phyloP scores from a whole-genome alignment of 768 basidiomycete species.

The Lyophyllum semitale region DNA sequence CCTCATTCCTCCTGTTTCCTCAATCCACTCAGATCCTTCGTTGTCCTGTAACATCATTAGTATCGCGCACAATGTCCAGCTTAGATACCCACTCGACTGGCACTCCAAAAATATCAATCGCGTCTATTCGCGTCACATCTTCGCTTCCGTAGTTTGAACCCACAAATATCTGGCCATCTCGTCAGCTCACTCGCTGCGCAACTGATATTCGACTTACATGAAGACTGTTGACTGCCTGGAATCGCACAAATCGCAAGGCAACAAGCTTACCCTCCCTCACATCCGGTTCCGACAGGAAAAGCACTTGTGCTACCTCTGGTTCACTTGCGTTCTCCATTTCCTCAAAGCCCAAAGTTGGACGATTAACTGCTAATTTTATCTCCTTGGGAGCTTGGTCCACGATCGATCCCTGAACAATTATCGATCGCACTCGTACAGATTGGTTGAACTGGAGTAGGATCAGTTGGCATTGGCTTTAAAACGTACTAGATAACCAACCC shows the following conservation, averaged over 20 bases:
- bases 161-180: slow-evolving; percentile 59
- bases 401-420: slow-evolving; percentile 48
- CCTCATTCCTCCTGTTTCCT: slow-evolving; percentile 27
- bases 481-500: slow-evolving; percentile 23
- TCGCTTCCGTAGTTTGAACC: slow-evolving; percentile 63
- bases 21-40: slow-evolving; percentile 35
- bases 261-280: slow-evolving; percentile 49
- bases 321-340: slow-evolving; percentile 60
- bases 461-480: background rate
- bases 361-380: slow-evolving; percentile 67
- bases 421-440: slow-evolving; percentile 60
- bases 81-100: slow-evolving; percentile 51
- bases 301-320: slow-evolving; percentile 53
- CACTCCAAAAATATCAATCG: slow-evolving; percentile 63
- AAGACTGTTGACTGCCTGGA: slow-evolving; percentile 67
- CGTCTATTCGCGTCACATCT: slow-evolving; percentile 69
- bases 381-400: slow-evolving; percentile 52
- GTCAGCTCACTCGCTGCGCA: background rate
- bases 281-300: slow-evolving; percentile 53
- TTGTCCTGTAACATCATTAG: slow-evolving; percentile 25
- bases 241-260: slow-evolving; percentile 63
- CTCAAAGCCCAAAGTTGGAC: slow-evolving; percentile 60
- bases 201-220: slow-evolving; percentile 46
- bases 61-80: background rate
- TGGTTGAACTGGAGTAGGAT: slow-evolving; percentile 62